Base-by-base conservation (phyloP, 2,329 filamentous ascomycete species). In the Aspergillus proliferans region DNA sequence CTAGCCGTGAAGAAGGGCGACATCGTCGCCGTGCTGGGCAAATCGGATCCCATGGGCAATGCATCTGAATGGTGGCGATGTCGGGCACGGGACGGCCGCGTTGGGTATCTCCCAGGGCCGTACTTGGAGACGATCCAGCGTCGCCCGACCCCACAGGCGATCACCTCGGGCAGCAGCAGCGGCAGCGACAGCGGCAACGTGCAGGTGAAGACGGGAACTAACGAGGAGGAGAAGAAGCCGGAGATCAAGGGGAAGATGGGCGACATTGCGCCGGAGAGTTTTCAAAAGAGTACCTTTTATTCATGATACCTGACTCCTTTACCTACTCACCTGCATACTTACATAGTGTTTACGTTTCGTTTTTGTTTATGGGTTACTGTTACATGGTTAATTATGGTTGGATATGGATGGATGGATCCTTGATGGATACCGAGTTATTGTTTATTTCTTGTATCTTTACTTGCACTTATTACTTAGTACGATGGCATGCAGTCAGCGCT, bases 1-100 rank as follows among this genome's bases (percentile, higher is more conserved):
- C 79, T 98, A 12, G 84, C 88, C 33, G 92, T 94, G 21, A 91
- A 88, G 74, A 96, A 95, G 75, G 92, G 92, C 51, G 93, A 98
- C 60, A 83, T 97, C 47, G 91, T 98, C 14, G 93, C 93, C 22
- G 90, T 98, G 1, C 79, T 98, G 47, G 86, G 85, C 74, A 96
- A 96, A 74, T 87, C 83, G 15, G 93, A 98, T 62, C 93, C 93
- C 0, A 82, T 92, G 63, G 93, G 93, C 40, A 90, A 93, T 60
- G 83, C 89, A 4, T 93, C 87, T 46, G 92, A 98, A 65, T 98
- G 93, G 93, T 98, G 93, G 93, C 84, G 86, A 57, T 98, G 94
- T 71, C 82, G 93, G 48, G 87, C 92, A 12, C 81, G 93, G 52
- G 90, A 97, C 65, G 91, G 90, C 42, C 81, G 89, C 22, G 85